Evolutionary conservation across 129 eudicot genomes (phyloP).

Genomic region (Gnaphalium uliginosum): DNA sequence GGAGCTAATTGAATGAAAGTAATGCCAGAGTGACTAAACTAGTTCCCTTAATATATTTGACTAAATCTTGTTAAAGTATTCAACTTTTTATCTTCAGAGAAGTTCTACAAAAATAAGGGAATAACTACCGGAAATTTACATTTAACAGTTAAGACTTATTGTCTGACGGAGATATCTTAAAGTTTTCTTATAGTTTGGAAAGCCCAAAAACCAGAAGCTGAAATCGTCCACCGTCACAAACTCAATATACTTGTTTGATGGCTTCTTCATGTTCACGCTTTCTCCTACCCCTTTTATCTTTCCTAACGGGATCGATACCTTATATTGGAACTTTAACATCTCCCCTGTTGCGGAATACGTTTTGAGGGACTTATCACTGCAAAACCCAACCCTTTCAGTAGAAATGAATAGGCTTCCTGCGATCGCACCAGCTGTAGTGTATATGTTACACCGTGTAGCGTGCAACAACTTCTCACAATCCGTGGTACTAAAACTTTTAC

Average conservation of each 20-base stretch:
- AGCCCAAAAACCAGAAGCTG: constrained; percentile 41
- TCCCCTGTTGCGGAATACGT: constrained; percentile 36
- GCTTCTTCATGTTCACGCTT: constrained; percentile 29
- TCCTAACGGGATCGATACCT: constrained; percentile 37
- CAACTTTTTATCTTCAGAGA: too few relatives aligned
- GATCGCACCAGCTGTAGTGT: constrained; percentile 49
- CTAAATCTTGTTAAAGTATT: too few relatives aligned
- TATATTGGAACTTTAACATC: constrained; percentile 35
- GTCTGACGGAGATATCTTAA: constrained; percentile 28
- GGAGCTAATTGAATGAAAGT: too few relatives aligned
- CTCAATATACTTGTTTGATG: constrained; percentile 33
- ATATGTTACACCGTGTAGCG: constrained; percentile 39
- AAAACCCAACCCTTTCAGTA: constrained; percentile 39
- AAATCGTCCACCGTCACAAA: constrained; percentile 37
- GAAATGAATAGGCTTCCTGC: constrained; percentile 43
- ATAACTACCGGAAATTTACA: too few relatives aligned
- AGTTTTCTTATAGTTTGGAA: constrained; percentile 24
- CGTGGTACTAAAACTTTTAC: constrained; percentile 26
- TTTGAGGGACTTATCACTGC: constrained; percentile 43
- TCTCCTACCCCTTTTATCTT: constrained; percentile 31
- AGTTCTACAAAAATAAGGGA: too few relatives aligned
- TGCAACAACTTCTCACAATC: constrained; percentile 43
- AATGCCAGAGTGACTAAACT: too few relatives aligned
- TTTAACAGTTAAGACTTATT: not conserved
- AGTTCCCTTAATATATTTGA: too few relatives aligned